Conservation (phyloP, 768 basidiomycete species). For the Tephrocybe sp. region DNA sequence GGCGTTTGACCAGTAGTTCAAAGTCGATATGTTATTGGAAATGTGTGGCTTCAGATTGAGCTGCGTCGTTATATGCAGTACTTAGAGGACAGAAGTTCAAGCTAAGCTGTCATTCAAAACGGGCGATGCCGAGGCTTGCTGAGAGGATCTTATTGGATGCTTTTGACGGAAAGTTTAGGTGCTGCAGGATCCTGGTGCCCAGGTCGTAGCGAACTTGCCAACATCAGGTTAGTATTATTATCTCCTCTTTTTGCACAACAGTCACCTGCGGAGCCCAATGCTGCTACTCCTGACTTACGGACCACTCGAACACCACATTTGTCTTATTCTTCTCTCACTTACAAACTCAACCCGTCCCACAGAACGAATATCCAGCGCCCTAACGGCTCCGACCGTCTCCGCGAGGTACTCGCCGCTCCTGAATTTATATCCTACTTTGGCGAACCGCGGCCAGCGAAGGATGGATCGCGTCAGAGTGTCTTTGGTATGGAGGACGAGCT, state of each 20-base stretch:
- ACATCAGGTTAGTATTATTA: constrained; percentile 51
- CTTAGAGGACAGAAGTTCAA: background rate
- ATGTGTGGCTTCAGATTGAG: too few species aligned
- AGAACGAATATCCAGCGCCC: constrained; percentile 65
- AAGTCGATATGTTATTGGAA: too few species aligned
- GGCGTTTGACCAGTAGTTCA: too few species aligned
- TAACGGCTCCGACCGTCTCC: constrained; percentile 49
- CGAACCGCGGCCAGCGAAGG: constrained; percentile 53
- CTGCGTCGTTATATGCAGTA: too few species aligned
- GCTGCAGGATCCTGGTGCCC: constrained; percentile 84
- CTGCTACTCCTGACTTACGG: too few species aligned
- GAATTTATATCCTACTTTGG: constrained; percentile 82
- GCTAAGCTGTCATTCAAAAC: background rate
- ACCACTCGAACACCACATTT: background rate
- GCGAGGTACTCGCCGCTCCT: constrained; percentile 60
- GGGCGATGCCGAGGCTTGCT: too few species aligned
- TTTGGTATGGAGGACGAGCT: constrained; percentile 88
- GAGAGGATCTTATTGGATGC: too few species aligned
- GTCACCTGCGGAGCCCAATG: too few species aligned
- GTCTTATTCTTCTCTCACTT: background rate
- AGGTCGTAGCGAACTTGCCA: constrained; percentile 72
- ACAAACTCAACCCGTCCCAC: background rate
- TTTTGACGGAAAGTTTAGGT: too few species aligned
- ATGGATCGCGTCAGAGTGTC: constrained; percentile 67
- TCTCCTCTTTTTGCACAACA: background rate